Evolutionary conservation across 805 yeast genomes (phyloP), one percentile per base, ranked within the genome.

Genomic region (Candida sphagnicola): DNA sequence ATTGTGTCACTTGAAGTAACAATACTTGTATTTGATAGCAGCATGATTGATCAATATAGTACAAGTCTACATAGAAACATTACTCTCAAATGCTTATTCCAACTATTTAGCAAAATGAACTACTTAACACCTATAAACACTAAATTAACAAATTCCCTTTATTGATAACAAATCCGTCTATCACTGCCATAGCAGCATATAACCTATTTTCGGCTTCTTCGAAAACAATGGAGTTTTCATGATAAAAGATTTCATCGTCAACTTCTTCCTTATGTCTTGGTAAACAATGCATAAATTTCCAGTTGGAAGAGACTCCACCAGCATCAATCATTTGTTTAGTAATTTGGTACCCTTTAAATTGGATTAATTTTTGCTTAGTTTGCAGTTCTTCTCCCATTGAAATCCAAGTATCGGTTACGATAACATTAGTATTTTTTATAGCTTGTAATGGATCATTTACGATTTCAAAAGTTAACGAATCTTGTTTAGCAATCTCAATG

Each of bases 341-440:
- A 42, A 93, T 82, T 67, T 88, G 96, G 73, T 82, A 93, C 1
- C 95, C 96, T 12, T 69, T 74, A 59, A 93, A 93, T 63, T 88
- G 90, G 53, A 80, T 70, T 50, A 93, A 68, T 46, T 90, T 85
- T 40, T 72, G 68, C 35, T 59, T 70, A 46, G 79, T 85, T 58
- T 90, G 90, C 4, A 75, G 67, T 61, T 93, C 99, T 69, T 93
- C 90, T 41, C 99, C 99, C 99, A 93, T 93, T 1, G 98, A 91
- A 17, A 93, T 79, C 80, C 95, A 93, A 3, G 99, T 93, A 54
- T 93, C 99, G 12, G 99, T 93, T 32, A 91, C 98, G 25, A 93
- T 61, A 29, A 93, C 72, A 54, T 91, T 78, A 4, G 98, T 88
- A 48, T 73, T 71, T 38, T 72, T 70, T 36, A 88, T 77, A 1